Evolutionary conservation across 805 yeast genomes (phyloP), one percentile per base, ranked within the genome.

Genomic region (Saturnispora serradocipensis): DNA sequence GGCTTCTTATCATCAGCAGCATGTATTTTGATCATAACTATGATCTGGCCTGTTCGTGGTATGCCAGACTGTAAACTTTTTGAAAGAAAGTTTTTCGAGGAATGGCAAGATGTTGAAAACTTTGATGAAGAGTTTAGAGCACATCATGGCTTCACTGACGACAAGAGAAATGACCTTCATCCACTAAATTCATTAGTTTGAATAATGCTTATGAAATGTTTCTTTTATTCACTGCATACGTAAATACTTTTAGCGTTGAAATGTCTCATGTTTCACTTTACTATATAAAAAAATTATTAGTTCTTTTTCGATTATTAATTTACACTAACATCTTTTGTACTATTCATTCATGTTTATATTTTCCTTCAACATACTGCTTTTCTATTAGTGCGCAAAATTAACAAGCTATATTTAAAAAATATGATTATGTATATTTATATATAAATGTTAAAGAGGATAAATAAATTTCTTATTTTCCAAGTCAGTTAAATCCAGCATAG

Each of bases 1-100:
- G 96, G 97, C 1, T 86, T 84, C 67, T 60, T 80, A 32, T 64
- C 78, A 1, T 72, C 95, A 0, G 76, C 76, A 52, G 43, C 73
- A 3, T 70, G 81, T 4, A 83, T 87, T 65, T 72, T 78, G 20
- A 30, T 74, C 1, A 61, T 86, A 53, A 75, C 80, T 46, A 67
- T 71, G 54, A 46, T 78, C 30, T 79, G 70, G 63, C 90, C 91
- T 7, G 47, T 62, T 30, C 46, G 49, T 27, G 82, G 82, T 48
- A 58, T 69, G 53, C 79, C 80, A 3, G 51, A 52, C 11, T 58
- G 59, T 48, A 63, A 58, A 52, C 62, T 71, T 36, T 70, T 81
- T 43, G 77, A 77, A 52, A 73, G 70, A 55, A 81, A 77, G 9
- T 84, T 88, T 85, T 69, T 61, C 52, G 88, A 82, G 67, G 77